Evolutionary conservation across 805 yeast genomes (phyloP), one percentile per base, ranked within the genome.

Genomic region (Yamadazyma paraphyllophila): DNA sequence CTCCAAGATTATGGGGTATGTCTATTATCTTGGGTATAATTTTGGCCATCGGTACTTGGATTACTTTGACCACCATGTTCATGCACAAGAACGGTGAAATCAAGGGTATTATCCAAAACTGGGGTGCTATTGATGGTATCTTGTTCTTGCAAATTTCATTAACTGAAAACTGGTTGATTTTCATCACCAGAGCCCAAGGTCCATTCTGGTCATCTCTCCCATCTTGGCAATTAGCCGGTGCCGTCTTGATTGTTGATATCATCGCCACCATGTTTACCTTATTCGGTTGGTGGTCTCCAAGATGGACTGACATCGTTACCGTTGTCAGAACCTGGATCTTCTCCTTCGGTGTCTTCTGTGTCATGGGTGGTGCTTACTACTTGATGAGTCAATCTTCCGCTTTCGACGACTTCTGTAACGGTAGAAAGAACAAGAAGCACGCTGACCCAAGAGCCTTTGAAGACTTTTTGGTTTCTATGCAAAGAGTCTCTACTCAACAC

Each of bases 261-360:
- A 74, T 90, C 62, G 96, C 97, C 58, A 90, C 97, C 53, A 79
- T 87, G 82, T 90, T 89, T 83, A 76, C 89, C 63, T 73, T 89
- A 66, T 90, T 88, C 83, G 97, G 97, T 62, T 90, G 96, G 96
- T 89, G 95, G 92, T 85, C 95, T 57, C 96, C 88, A 74, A 90
- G 90, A 83, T 88, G 94, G 90, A 90, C 92, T 69, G 96, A 92
- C 75, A 85, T 90, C 59, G 96, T 90, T 60, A 83, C 97, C 47
- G 95, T 90, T 67, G 91, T 85, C 69, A 85, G 96, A 80, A 82
- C 86, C 73, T 90, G 94, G 94, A 74, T 90, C 67, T 89, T 88
- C 88, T 89, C 97, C 53, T 85, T 90, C 78, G 97, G 97, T 81
- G 85, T 87, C 74, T 90, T 90, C 92, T 90, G 96, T 80, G 81